A percentile compares a stretch with the other conserved stretches of the same genome.
Conservation (phyloP, 805 yeast species). For the Saccharomycopsis sp. region DNA sequence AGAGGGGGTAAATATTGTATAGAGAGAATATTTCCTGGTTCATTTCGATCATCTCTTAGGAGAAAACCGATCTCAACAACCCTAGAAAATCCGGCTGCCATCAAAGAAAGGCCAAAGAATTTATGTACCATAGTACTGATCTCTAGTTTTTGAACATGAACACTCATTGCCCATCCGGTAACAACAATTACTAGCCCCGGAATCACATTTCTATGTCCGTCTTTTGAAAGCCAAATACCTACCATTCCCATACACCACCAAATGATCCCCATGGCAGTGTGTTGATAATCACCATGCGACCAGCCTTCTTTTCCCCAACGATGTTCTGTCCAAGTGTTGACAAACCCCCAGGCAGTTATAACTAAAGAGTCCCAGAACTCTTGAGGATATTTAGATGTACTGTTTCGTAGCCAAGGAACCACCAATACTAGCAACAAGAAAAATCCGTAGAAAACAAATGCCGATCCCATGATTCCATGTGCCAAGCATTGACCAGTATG, state of each 20-base stretch:
- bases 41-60: slow-evolving; percentile 51
- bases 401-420: slow-evolving; percentile 66
- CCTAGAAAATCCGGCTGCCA: slow-evolving; percentile 70
- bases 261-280: slow-evolving; percentile 91
- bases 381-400: slow-evolving; percentile 51
- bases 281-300: slow-evolving; percentile 92
- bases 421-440: slow-evolving; percentile 59
- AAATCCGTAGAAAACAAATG: slow-evolving; percentile 77
- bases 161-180: slow-evolving; percentile 94
- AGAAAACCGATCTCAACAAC: slow-evolving; percentile 75
- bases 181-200: slow-evolving; percentile 79
- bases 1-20: slow-evolving; percentile 88
- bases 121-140: slow-evolving; percentile 85
- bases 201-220: slow-evolving; percentile 61
- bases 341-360: slow-evolving; percentile 86
- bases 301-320: slow-evolving; percentile 87
- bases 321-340: slow-evolving; percentile 94
- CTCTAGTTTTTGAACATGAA: slow-evolving; percentile 69
- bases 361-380: slow-evolving; percentile 78
- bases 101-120: slow-evolving; percentile 75
- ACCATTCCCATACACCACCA: slow-evolving; percentile 95
- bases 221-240: slow-evolving; percentile 71
- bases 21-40: slow-evolving; percentile 44
- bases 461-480: slow-evolving; percentile 94
- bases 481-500: slow-evolving; percentile 95